Conservation (phyloP, 2,329 filamentous ascomycete species). For the Nemania serpens region DNA sequence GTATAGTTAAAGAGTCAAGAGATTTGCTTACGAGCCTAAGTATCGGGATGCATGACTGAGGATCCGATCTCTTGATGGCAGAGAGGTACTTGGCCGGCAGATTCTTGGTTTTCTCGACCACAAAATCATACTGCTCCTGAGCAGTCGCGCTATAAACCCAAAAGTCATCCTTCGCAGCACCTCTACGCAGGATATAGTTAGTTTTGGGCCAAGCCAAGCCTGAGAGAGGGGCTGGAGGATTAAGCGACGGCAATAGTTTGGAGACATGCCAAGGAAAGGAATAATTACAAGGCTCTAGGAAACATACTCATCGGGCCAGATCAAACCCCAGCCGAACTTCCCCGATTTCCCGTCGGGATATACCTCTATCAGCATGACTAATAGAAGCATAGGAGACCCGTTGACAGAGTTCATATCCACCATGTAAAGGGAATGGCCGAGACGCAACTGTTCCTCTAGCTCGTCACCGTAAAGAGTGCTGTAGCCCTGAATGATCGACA, state of each 20-base stretch:
- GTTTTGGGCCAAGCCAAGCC: too few species aligned
- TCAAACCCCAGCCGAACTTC: slow-evolving; percentile 31
- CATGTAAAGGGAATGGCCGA: slow-evolving; percentile 42
- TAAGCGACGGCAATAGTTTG: too few species aligned
- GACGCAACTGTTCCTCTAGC: slow-evolving; percentile 40
- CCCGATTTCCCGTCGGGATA: slow-evolving; percentile 32
- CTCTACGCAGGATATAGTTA: not conserved
- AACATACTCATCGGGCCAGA: slow-evolving; percentile 33
- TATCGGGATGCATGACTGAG: slow-evolving; percentile 2
- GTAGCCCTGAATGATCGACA: slow-evolving; percentile 39
- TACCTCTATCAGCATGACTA: slow-evolving; percentile 33
- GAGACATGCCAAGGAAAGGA: not conserved
- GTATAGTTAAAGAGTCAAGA: not conserved
- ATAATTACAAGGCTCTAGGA: not conserved
- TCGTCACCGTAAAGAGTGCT: slow-evolving; percentile 35
- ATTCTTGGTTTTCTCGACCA: slow-evolving; percentile 29
- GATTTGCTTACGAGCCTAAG: slow-evolving; percentile 12
- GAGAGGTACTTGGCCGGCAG: slow-evolving; percentile 29
- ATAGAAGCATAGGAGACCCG: slow-evolving; percentile 29
- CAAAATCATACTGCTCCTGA: slow-evolving; percentile 57
- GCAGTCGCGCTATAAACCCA: slow-evolving; percentile 67
- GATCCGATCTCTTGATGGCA: slow-evolving; percentile 25
- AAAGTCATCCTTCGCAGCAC: slow-evolving; percentile 62
- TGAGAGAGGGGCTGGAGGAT: too few species aligned
- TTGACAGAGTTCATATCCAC: slow-evolving; percentile 30